Evolutionary conservation across 2,329 filamentous ascomycete genomes (phyloP).

Genomic region (Sarocladium kiliense): DNA sequence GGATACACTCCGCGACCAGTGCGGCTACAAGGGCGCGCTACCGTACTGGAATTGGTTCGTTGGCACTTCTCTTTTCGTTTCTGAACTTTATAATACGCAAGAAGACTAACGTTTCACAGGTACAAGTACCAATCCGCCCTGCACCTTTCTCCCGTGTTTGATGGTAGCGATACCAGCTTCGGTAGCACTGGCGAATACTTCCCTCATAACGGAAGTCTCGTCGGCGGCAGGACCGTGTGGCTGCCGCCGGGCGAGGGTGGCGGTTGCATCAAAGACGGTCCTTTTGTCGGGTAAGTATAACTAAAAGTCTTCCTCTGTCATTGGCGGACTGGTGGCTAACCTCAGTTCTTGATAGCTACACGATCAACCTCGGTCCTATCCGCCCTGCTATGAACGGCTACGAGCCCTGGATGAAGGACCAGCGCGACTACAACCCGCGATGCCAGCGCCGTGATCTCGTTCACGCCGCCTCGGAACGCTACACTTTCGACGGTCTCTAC

Average conservation of each 20-base stretch:
- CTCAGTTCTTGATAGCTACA: conserved; percentile 13
- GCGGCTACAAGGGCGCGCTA: conserved; percentile 14
- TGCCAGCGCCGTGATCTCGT: conserved; percentile 37
- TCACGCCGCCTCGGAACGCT: conserved; percentile 16
- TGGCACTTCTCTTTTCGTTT: not conserved
- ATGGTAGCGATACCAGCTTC: conserved; percentile 32
- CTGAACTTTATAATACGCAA: no score
- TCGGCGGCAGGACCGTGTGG: conserved; percentile 19
- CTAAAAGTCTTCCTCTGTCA: not conserved
- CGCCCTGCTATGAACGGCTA: conserved; percentile 14
- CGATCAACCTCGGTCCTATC: conserved; percentile 24
- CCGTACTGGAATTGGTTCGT: conserved; percentile 32
- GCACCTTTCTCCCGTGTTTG: conserved; percentile 30
- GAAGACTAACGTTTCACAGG: not conserved
- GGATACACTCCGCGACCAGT: conserved; percentile 13
- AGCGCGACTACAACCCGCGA: conserved; percentile 34
- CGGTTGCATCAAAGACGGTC: conserved; percentile 17
- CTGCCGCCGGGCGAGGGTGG: conserved; percentile 30
- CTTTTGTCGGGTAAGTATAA: conserved; percentile 1
- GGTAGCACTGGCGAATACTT: conserved; percentile 32
- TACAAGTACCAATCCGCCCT: conserved; percentile 7
- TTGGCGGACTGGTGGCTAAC: not conserved
- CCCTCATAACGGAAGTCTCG: conserved; percentile 17
- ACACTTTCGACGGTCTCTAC: conserved; percentile 9
- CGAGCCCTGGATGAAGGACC: not conserved